Percentiles rank a stretch among this genome's conserved stretches.
These are phyloP conservation scores for Hypomyces rosellus DNA, from an alignment of 2,329 filamentous ascomycete species.

Conservation along the genomic window DNA sequence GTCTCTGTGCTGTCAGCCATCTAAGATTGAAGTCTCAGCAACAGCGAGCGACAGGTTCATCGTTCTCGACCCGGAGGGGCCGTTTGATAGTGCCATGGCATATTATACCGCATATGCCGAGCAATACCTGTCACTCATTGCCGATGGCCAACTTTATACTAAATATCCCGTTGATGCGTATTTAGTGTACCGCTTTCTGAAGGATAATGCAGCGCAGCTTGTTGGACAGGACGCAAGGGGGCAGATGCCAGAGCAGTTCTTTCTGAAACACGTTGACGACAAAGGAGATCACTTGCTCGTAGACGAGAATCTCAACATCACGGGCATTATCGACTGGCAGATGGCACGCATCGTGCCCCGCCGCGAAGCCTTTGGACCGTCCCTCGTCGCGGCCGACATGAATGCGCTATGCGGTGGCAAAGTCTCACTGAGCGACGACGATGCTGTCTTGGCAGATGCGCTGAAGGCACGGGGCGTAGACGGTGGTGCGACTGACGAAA, in stretches of 20 bases:
- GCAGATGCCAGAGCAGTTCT: constrained; percentile 22
- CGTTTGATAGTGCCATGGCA: constrained; percentile 11
- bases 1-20: constrained; percentile 15
- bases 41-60: constrained; percentile 25
- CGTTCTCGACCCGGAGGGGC: constrained; percentile 16
- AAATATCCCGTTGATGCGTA: constrained; percentile 24
- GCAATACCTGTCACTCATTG: constrained; percentile 22
- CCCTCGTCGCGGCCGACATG: constrained; percentile 15
- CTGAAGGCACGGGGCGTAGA: constrained; percentile 10
- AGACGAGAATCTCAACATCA: constrained; percentile 37
- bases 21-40: constrained; percentile 15
- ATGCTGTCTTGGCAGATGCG: constrained; percentile 11
- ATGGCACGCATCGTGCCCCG: constrained; percentile 17
- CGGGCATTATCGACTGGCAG: constrained; percentile 24
- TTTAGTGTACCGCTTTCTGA: constrained; percentile 33
- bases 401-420: constrained; percentile 8
- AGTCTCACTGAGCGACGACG: constrained; percentile 12
- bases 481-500: constrained; percentile 11
- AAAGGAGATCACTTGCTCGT: constrained; percentile 41
- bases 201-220: constrained; percentile 18
- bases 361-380: constrained; percentile 14
- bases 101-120: constrained; percentile 21
- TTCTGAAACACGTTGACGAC: constrained; percentile 40
- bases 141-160: constrained; percentile 25
- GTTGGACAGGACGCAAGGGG: neutral